Base-by-base conservation (phyloP, 2,329 filamentous ascomycete species). In the Monilinia fructicola region DNA sequence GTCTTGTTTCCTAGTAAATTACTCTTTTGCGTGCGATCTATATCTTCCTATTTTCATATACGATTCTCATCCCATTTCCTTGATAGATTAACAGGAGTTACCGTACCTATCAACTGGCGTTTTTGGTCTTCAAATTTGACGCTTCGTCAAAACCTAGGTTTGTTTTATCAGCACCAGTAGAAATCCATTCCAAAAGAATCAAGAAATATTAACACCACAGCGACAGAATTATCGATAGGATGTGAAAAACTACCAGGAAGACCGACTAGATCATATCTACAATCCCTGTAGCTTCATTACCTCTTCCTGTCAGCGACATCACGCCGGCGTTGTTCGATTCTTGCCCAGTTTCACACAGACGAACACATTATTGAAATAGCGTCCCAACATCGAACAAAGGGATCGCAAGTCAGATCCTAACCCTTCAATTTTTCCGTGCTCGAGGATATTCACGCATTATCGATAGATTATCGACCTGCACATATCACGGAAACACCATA, bases 351-450 rank as follows among this genome's bases (percentile, higher is more conserved):
- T 23, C 28, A 16, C 56, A 18, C 14, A 21, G 12, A 23, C 42
- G 28, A 46, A 14, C 26, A 16, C 18, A 59, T 59, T 35, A 26
- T 48, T 59, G 26, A 21, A 50, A 14, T 50, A 21, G 28, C 44
- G 38, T 38, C 44, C 12, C 10, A 21, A 16, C 7, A 60, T 38
- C 58, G n/a, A 61, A 61, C 58, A 61, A 61, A 61, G 58, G 26
- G 40, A 26, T 18, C n/a, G 16, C 31, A 5, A 21, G 14, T 48
- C 44, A 18, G 31, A 50, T 12, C 38, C 38, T 21, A 26, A 40
- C 12, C n/a, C 31, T 16, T 42, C 16, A 52, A 38, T 16, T 9
- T 26, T 26, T 26, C 28, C n/a, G 9, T 40, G 38, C n/a, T 14
- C 9, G 1, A 10, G 21, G 14, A 18, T 2, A 26, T 50, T 23